phyloP scores from a whole-genome alignment of 192 early-diverging fungal genomes.

The Rhizophagus sp. region DNA sequence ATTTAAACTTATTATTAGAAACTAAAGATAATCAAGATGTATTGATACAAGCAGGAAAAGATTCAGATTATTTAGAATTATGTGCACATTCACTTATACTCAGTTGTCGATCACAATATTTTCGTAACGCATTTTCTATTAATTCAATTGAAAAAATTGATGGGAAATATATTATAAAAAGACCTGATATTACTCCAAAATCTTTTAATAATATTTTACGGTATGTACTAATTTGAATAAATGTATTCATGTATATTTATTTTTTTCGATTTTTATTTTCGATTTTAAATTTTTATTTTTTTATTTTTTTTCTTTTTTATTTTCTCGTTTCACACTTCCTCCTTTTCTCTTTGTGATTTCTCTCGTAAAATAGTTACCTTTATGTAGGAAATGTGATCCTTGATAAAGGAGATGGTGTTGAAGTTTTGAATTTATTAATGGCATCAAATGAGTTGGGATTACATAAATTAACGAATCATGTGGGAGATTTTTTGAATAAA shows the following conservation, averaged over 20 bases:
- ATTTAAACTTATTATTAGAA: background rate
- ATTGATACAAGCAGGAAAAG: background rate
- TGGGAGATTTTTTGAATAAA: background rate
- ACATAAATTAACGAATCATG: background rate
- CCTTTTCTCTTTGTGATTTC: too few relatives aligned
- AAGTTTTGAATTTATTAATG: background rate
- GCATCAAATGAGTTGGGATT: background rate
- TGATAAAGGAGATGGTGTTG: background rate
- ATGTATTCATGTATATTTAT: too few relatives aligned
- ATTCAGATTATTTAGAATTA: background rate
- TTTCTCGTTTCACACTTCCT: background rate
- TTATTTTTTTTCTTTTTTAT: too few relatives aligned
- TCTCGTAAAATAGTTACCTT: background rate
- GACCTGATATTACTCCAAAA: background rate
- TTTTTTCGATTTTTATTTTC: too few relatives aligned
- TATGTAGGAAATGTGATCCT: background rate
- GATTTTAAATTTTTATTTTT: too few relatives aligned
- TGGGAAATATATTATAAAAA: background rate
- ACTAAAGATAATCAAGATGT: background rate
- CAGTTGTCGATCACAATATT: background rate
- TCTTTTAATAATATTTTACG: background rate
- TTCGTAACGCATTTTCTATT: background rate
- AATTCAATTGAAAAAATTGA: background rate
- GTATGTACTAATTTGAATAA: background rate
- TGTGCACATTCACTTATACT: constrained; percentile 5